Evolutionary conservation across 2,329 filamentous ascomycete genomes (phyloP), one percentile per base, ranked within the genome.

Genomic region (Trichoderma sp.): DNA sequence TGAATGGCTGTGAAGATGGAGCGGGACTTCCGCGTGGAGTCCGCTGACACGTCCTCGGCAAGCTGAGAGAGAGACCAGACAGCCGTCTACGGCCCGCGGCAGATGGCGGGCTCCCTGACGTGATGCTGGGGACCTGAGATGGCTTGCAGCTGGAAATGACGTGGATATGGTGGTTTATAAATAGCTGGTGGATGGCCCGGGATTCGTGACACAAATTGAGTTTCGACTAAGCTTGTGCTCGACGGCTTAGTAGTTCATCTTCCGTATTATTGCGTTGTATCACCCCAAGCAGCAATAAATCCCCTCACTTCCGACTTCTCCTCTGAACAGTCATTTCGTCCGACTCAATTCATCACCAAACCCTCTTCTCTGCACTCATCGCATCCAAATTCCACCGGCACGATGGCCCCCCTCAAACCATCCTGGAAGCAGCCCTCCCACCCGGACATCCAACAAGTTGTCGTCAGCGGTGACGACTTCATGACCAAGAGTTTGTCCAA

Each of bases 341-440:
- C 3, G 13, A 27, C 5, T 50, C 4, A 19, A 8, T 2, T n/a
- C 52, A 9, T 8, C n/a, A 15, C 34, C 12, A 34, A 15, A 19
- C 29, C 3, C 52, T 59, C 29, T 34, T 45, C 27, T 50, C 48
- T 29, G 27, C 5, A 32, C 3, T 53, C 32, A 52, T 7, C 12
- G 1, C 25, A 57, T 25, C 5, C 4, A 25, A 9, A 17, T 5
- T n/a, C 0, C 25, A 19, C 50, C 3, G 7, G 22, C 37, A 61
- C 64, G 68, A 86, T 87, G 84, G 82, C 86, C 67, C 86, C 87
- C 63, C 78, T 89, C 64, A 84, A 77, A 70, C 87, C 87, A 64
- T 80, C 84, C 78, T 89, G 87, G 87, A 71, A 76, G 6, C 87
- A 86, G 75, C 87, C 87, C 67, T 89, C 87, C 42, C 87, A 89